Evolutionary conservation across 352 stramenopile species (phyloP).

Genomic region (Phytophthora tentaculata): DNA sequence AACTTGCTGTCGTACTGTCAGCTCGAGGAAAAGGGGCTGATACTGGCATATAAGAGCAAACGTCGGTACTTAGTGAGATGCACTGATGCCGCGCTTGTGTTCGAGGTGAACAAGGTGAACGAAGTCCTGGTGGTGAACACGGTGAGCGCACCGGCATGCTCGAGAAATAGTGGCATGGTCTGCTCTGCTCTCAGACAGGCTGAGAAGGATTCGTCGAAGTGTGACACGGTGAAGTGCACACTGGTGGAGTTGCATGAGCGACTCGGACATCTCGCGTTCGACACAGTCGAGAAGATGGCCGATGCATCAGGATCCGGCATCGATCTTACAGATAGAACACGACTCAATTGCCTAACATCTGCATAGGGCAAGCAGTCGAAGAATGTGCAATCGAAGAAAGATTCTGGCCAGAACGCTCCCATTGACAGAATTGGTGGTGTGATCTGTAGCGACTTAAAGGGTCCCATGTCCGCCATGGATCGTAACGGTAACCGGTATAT

Average conservation of each 20-base stretch:
- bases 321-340: not conserved
- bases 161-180: not conserved
- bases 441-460: conserved; percentile 16
- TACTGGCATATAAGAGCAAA: not conserved
- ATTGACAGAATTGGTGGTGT: conserved; percentile 19
- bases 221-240: conserved; percentile 5
- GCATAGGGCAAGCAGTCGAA: conserved; percentile 14
- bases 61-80: not conserved
- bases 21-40: not conserved
- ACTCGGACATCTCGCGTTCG: conserved; percentile 5
- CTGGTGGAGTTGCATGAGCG: conserved; percentile 6
- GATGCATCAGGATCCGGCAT: conserved; percentile 2
- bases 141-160: not conserved
- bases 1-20: conserved; percentile 8
- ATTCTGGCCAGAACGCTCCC: conserved; percentile 8
- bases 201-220: too few species aligned
- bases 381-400: not conserved
- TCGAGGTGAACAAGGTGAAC: conserved; percentile 5
- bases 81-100: not conserved
- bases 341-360: not conserved
- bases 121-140: not conserved
- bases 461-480: conserved; percentile 7
- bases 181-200: not conserved
- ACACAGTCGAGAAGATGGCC: too few species aligned
- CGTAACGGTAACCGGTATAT: conserved; percentile 15